Conservation (phyloP, 75 land plant species). For the Isoetes taiwanensis region DNA sequence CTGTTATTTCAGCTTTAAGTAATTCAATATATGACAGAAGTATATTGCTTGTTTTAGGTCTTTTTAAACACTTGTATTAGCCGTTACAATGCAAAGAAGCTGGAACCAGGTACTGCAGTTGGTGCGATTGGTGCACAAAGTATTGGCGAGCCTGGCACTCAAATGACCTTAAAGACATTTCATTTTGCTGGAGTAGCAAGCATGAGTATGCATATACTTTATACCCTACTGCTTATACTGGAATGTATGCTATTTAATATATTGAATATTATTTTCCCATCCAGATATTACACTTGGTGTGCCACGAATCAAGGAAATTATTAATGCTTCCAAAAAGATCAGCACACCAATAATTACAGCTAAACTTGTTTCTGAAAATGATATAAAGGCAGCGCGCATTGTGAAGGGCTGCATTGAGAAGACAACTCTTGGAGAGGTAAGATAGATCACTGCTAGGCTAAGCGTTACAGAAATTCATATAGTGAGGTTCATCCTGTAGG, state of each 20-base stretch:
- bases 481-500: constrained; percentile 23
- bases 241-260: no score
- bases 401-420: constrained; percentile 79
- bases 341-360: constrained; percentile 83
- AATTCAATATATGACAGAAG: background rate
- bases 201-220: constrained; percentile 78
- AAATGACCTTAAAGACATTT: constrained; percentile 95
- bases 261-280: background rate
- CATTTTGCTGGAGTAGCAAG: constrained; percentile 99
- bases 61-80: constrained; percentile 59
- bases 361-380: constrained; percentile 31
- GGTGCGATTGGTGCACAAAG: constrained; percentile 99
- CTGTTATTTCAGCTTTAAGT: background rate
- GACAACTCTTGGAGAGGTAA: constrained; percentile 62
- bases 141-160: constrained; percentile 98
- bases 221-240: no score
- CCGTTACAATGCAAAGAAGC: constrained; percentile 49
- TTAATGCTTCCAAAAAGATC: constrained; percentile 84
- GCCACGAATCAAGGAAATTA: constrained; percentile 96
- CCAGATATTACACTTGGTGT: constrained; percentile 93
- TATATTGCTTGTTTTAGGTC: constrained; percentile 27
- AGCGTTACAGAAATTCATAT: background rate
- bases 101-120: constrained; percentile 85
- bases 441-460: no score
- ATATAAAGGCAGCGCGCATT: constrained; percentile 39